phyloP scores from a whole-genome alignment of 495 filamentous ascomycete species.

The Hypoxylon crocopeplum region DNA sequence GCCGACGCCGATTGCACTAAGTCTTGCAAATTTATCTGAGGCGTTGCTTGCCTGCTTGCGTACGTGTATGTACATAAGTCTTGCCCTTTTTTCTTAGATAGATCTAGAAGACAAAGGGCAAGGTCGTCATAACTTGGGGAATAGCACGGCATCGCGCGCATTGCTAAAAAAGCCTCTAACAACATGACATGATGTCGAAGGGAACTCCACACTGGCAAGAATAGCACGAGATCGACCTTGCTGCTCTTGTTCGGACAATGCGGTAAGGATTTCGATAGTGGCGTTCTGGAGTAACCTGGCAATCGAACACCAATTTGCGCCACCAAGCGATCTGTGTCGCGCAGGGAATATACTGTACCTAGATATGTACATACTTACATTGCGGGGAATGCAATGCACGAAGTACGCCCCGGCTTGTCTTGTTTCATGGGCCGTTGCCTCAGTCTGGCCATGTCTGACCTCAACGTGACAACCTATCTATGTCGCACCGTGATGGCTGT shows the following conservation, averaged over 20 bases:
- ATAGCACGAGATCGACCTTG: slow-evolving; percentile 2
- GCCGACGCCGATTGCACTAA: slow-evolving; percentile 6
- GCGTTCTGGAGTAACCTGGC: slow-evolving; percentile 1
- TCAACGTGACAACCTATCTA: not conserved
- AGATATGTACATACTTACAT: not conserved
- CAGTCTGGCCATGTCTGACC: not conserved
- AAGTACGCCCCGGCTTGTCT: no score
- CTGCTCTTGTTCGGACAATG: no score
- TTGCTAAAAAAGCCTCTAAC: no score
- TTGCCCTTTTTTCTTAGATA: no score
- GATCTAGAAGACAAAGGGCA: no score
- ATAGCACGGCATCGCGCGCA: no score
- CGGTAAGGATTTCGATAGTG: not conserved
- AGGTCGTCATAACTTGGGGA: not conserved
- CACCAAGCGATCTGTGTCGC: slow-evolving; percentile 18
- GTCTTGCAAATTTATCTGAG: not conserved
- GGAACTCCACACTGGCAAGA: not conserved
- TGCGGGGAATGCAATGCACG: slow-evolving; percentile 16
- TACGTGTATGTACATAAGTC: no score
- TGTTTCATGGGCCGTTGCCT: not conserved
- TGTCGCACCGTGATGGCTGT: not conserved
- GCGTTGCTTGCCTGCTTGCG: no score
- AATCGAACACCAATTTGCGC: slow-evolving; percentile 2
- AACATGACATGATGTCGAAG: no score
- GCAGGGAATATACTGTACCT: not conserved